Percentiles rank a stretch among this genome's conserved stretches.
These are phyloP conservation scores for Botrytis galanthina DNA, from an alignment of 2,329 filamentous ascomycete species.

Conservation along the genomic window DNA sequence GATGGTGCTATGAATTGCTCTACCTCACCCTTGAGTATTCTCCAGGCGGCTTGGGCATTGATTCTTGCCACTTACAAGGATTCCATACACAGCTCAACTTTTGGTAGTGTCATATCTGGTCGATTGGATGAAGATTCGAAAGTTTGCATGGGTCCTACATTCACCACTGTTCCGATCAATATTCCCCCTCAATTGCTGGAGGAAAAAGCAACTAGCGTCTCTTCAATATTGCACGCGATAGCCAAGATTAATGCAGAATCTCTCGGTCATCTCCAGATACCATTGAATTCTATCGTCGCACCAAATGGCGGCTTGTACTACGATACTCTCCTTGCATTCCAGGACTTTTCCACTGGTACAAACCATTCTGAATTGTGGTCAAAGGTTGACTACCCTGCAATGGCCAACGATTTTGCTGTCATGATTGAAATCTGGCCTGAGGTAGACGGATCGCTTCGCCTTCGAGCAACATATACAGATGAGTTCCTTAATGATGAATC, in stretches of 20 bases:
- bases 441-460: conserved; percentile 1
- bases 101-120: conserved; percentile 15
- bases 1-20: conserved; percentile 10
- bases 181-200: neutral
- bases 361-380: conserved; percentile 12
- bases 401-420: conserved; percentile 11
- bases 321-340: conserved; percentile 11
- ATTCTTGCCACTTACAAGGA: conserved; percentile 9
- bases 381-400: conserved; percentile 6
- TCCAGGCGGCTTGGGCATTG: conserved; percentile 15
- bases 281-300: conserved; percentile 11
- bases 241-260: conserved; percentile 6
- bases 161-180: conserved; percentile 14
- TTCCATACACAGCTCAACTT: conserved; percentile 2
- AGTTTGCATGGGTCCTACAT: conserved; percentile 8
- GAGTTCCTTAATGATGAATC: conserved; percentile 8
- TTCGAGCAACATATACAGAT: conserved; percentile 9
- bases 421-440: conserved; percentile 17
- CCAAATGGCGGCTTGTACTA: conserved; percentile 10
- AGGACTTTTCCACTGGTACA: conserved; percentile 5
- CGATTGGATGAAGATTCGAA: conserved; percentile 8
- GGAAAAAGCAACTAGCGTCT: neutral
- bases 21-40: conserved; percentile 7
- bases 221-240: neutral
- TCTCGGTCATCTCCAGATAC: conserved; percentile 8